A percentile compares a stretch with the other conserved stretches of the same genome.
Evolutionary conservation across 495 filamentous ascomycete genomes (phyloP).

Genomic region (Cladorrhinum samala): DNA sequence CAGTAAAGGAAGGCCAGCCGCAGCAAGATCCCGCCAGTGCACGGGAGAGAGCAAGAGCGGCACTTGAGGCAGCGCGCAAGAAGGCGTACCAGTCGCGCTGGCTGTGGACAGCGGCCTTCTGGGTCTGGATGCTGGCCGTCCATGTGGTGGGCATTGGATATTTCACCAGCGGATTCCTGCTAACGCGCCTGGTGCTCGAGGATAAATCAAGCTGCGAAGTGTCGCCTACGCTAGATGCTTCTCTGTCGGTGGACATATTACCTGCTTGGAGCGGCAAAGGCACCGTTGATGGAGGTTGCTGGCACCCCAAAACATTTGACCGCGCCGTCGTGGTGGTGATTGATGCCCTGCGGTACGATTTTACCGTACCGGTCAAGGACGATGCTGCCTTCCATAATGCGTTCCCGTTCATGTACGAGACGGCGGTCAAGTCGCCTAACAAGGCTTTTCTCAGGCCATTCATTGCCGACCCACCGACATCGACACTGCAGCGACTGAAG

Average conservation of each 20-base stretch:
- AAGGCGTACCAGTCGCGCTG: slow-evolving; percentile 36
- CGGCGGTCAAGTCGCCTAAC: slow-evolving; percentile 59
- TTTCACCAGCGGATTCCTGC: slow-evolving; percentile 94
- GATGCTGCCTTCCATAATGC: slow-evolving; percentile 71
- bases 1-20: background rate
- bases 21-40: slow-evolving; percentile 14
- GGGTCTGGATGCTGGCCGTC: slow-evolving; percentile 54
- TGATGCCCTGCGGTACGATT: slow-evolving; percentile 94
- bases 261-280: slow-evolving; percentile 37
- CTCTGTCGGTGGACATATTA: slow-evolving; percentile 19
- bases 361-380: slow-evolving; percentile 73
- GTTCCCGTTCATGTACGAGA: slow-evolving; percentile 78
- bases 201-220: slow-evolving; percentile 75
- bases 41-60: slow-evolving; percentile 29
- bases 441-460: slow-evolving; percentile 90
- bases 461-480: slow-evolving; percentile 93
- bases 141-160: slow-evolving; percentile 80
- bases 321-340: slow-evolving; percentile 88
- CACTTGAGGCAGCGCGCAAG: slow-evolving; percentile 37
- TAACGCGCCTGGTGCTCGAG: slow-evolving; percentile 85
- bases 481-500: slow-evolving; percentile 87
- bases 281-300: slow-evolving; percentile 67
- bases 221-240: slow-evolving; percentile 54
- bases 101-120: slow-evolving; percentile 46
- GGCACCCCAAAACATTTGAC: slow-evolving; percentile 89